Evolutionary conservation across 2,329 filamentous ascomycete genomes (phyloP).

Genomic region (Zasmidium angulare): DNA sequence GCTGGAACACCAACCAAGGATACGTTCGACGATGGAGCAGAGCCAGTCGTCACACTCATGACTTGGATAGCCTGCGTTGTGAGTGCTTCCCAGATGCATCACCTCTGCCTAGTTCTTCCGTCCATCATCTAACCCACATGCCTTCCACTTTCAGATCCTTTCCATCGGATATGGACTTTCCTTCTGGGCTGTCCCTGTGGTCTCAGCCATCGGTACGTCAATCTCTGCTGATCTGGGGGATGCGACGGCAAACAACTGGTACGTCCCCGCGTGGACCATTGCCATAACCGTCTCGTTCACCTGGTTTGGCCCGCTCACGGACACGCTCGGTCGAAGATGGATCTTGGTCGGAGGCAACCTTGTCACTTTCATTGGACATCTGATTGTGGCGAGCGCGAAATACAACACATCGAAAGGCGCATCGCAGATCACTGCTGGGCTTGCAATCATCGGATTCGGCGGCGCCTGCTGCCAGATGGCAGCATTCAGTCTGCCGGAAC

Average conservation of each 20-base stretch:
- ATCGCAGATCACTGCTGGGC: conserved; percentile 11
- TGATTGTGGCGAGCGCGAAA: conserved; percentile 19
- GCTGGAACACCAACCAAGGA: conserved; percentile 8
- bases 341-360: conserved; percentile 47
- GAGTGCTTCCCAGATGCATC: background rate
- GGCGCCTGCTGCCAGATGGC: conserved; percentile 22
- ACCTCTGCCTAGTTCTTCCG: background rate
- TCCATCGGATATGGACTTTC: conserved; percentile 37
- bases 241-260: conserved; percentile 33
- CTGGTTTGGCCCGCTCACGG: conserved; percentile 43
- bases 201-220: conserved; percentile 30
- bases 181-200: conserved; percentile 35
- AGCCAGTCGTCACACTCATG: conserved; percentile 23
- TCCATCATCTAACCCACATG: background rate
- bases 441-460: conserved; percentile 23
- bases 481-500: conserved; percentile 15
- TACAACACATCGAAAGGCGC: conserved; percentile 9
- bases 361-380: conserved; percentile 16
- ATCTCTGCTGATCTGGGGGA: conserved; percentile 33
- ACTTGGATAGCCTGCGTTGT: conserved; percentile 26
- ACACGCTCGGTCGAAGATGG: conserved; percentile 50
- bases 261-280: conserved; percentile 29
- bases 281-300: conserved; percentile 23
- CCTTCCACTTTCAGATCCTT: conserved; percentile 25
- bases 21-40: conserved; percentile 7